phyloP scores from a whole-genome alignment of 352 stramenopile species.

The Globisporangium carolinianum region DNA sequence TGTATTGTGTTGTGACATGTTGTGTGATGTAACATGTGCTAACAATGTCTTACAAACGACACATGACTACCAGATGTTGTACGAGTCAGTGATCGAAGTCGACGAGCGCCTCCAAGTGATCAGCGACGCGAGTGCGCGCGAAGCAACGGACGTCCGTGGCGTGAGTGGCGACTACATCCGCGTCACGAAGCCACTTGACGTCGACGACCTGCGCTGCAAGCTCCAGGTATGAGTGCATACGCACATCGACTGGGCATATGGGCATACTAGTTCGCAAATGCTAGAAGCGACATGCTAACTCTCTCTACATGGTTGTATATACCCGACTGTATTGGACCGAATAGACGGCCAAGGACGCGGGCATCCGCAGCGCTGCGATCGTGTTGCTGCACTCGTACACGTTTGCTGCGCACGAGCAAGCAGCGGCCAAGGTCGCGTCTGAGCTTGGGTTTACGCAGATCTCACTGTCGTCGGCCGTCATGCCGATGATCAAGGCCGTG shows the following conservation, averaged over 20 bases:
- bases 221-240: constrained; percentile 47
- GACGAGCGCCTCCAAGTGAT: constrained; percentile 95
- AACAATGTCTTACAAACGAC: background rate
- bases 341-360: constrained; percentile 54
- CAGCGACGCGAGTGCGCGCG: constrained; percentile 49
- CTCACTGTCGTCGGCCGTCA: constrained; percentile 88
- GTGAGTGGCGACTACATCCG: constrained; percentile 88
- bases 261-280: background rate
- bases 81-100: constrained; percentile 96
- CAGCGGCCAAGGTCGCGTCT: constrained; percentile 83
- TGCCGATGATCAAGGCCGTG: constrained; percentile 98
- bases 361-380: constrained; percentile 93
- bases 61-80: constrained; percentile 78
- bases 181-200: constrained; percentile 78
- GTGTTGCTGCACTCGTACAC: constrained; percentile 95
- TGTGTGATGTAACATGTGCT: constrained; percentile 1
- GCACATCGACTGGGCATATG: background rate
- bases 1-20: background rate
- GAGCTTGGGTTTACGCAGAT: constrained; percentile 94
- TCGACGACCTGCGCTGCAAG: constrained; percentile 63
- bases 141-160: constrained; percentile 60
- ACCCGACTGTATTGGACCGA: background rate
- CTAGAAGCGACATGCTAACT: background rate
- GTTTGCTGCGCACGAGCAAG: constrained; percentile 91
- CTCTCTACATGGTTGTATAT: background rate